phyloP scores from a whole-genome alignment of 2,329 filamentous ascomycete species.

The Fusarium verrucosum region DNA sequence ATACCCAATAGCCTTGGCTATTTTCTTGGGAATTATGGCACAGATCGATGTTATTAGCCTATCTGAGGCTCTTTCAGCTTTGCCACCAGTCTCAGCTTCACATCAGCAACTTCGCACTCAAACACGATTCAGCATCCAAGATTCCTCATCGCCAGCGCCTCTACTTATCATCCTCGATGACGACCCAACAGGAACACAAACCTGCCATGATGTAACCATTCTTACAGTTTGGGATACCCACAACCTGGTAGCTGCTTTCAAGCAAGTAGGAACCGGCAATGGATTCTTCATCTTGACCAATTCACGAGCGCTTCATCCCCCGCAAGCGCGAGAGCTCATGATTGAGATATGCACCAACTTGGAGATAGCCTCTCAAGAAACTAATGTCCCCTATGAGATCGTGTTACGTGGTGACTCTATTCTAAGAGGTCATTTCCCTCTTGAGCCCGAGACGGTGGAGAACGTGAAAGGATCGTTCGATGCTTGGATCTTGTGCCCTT shows the following conservation, averaged over 20 bases:
- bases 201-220: slow-evolving; percentile 7
- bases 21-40: neutral
- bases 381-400: slow-evolving; percentile 58
- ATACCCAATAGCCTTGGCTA: rapidly evolving
- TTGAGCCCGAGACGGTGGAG: slow-evolving; percentile 63
- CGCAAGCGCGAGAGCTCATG: slow-evolving; percentile 58
- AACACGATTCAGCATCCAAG: rapidly evolving
- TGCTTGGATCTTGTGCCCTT: slow-evolving; percentile 65
- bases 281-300: slow-evolving; percentile 24
- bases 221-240: slow-evolving; percentile 9
- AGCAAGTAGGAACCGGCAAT: neutral
- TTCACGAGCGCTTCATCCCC: slow-evolving; percentile 59
- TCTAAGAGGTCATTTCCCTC: slow-evolving; percentile 64
- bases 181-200: slow-evolving; percentile 21
- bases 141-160: rapidly evolving
- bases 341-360: slow-evolving; percentile 61
- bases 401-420: slow-evolving; percentile 67
- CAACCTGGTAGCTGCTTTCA: neutral
- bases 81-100: rapidly evolving
- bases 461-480: slow-evolving; percentile 60
- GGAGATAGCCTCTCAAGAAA: slow-evolving; percentile 53
- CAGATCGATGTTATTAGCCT: neutral
- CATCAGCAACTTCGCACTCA: slow-evolving; percentile 2
- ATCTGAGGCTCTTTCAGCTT: neutral
- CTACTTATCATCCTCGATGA: slow-evolving; percentile 8